Evolutionary conservation across 257 asterid genomes (phyloP).

Genomic region (Solanum etuberosum): DNA sequence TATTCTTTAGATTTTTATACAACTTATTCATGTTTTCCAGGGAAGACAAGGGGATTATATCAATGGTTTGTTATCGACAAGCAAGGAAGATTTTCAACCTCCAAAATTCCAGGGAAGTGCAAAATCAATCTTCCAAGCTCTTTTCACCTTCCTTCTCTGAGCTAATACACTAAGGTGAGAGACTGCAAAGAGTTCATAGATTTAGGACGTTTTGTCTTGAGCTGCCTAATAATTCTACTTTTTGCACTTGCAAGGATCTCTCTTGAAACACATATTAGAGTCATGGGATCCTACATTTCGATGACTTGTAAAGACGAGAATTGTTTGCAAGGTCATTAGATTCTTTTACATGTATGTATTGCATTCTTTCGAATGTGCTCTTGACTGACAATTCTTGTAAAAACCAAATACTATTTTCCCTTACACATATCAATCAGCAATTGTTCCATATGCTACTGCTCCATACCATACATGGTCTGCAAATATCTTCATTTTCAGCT

Average conservation of each 20-base stretch:
- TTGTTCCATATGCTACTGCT: not conserved
- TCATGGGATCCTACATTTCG: not conserved
- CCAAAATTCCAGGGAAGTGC: constrained; percentile 39
- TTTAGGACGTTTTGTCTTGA: not conserved
- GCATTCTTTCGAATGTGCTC: constrained; percentile 12
- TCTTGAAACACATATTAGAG: not conserved
- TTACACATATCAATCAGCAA: not conserved
- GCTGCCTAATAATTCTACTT: not conserved
- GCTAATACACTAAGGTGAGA: not conserved
- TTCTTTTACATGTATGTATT: constrained; percentile 17
- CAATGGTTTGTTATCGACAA: constrained; percentile 31
- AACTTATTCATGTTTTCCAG: constrained; percentile 19
- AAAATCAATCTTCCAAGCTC: constrained; percentile 70
- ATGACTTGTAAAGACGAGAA: constrained; percentile 2
- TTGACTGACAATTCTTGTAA: constrained; percentile 28
- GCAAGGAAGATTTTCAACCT: constrained; percentile 22
- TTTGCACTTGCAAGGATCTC: not conserved
- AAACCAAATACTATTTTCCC: not conserved
- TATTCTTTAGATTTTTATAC: not conserved
- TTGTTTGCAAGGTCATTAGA: constrained; percentile 29
- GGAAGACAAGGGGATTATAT: constrained; percentile 47
- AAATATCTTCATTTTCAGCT: not conserved
- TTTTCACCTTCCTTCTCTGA: constrained; percentile 55
- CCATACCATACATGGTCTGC: not conserved
- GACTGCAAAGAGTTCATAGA: not conserved